Evolutionary conservation across 1,139 yeast species (phyloP).

Genomic region (Yamadazyma siamensis): DNA sequence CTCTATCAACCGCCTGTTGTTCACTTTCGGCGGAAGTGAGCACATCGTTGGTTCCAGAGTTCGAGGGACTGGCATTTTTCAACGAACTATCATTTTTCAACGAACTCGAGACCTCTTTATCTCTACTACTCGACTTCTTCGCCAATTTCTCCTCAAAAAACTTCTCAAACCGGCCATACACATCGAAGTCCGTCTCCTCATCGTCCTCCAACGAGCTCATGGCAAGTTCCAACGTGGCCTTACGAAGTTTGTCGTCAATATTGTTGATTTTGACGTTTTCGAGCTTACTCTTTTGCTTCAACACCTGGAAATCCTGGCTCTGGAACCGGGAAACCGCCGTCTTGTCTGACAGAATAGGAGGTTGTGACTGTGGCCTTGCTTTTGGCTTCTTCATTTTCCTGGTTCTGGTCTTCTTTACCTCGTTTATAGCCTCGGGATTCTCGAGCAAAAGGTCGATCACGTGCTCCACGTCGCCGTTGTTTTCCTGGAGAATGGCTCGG

Average conservation of each 20-base stretch:
- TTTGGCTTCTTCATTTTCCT: not conserved
- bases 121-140: not conserved
- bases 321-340: conserved; percentile 1
- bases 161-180: conserved; percentile 6
- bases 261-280: conserved; percentile 3
- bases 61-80: too few species aligned
- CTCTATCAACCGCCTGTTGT: too few species aligned
- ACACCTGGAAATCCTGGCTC: not conserved
- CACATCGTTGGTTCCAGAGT: too few species aligned
- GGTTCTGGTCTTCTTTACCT: conserved; percentile 1
- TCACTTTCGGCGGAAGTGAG: too few species aligned
- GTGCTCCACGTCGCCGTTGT: conserved; percentile 55
- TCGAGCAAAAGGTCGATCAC: conserved; percentile 64
- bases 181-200: conserved; percentile 6
- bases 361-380: not conserved
- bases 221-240: conserved; percentile 7
- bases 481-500: conserved; percentile 40
- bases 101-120: conserved; percentile 1
- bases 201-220: conserved; percentile 6
- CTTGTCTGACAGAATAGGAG: not conserved
- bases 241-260: conserved; percentile 7
- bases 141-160: conserved; percentile 1
- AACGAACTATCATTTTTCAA: too few species aligned
- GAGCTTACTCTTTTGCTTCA: conserved; percentile 6
- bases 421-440: conserved; percentile 42